Evolutionary conservation across 78 protist species (phyloP).

Genomic region (Isochrysis galbana): DNA sequence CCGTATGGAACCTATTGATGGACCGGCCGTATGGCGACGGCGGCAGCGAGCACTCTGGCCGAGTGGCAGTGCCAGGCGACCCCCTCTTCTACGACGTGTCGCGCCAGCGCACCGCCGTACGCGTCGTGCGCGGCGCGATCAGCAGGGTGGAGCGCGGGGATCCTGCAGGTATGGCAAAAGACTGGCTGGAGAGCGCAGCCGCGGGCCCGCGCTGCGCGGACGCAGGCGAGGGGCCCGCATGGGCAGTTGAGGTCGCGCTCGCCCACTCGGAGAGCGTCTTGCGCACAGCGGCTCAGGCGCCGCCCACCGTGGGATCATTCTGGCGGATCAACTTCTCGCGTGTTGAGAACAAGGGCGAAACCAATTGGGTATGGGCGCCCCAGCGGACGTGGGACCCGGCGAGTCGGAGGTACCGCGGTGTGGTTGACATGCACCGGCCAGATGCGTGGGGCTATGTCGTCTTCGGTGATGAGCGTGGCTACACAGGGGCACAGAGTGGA

Average conservation of each 20-base stretch:
- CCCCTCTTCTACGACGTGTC: not conserved
- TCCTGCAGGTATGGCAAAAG: not conserved
- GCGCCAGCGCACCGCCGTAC: not conserved
- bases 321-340: conserved; percentile 42
- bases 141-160: not conserved
- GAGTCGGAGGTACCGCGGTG: not conserved
- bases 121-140: conserved; percentile 14
- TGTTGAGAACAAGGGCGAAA: not conserved
- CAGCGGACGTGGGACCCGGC: not conserved
- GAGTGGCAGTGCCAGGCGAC: not conserved
- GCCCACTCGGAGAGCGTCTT: not conserved
- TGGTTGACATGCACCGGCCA: conserved; percentile 40
- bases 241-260: conserved; percentile 48
- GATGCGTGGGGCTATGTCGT: conserved; percentile 41
- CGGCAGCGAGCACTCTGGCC: not conserved
- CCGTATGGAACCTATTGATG: not conserved
- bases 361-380: not conserved
- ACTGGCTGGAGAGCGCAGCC: not conserved
- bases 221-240: not conserved
- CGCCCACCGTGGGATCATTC: not conserved
- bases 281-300: not conserved
- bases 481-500: not conserved
- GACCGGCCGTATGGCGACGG: conserved; percentile 36
- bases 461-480: not conserved
- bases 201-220: not conserved